These are phyloP conservation scores for Talinum fruticosum DNA, from an alignment of 148 eudicot genomes.

Conservation along the genomic window DNA sequence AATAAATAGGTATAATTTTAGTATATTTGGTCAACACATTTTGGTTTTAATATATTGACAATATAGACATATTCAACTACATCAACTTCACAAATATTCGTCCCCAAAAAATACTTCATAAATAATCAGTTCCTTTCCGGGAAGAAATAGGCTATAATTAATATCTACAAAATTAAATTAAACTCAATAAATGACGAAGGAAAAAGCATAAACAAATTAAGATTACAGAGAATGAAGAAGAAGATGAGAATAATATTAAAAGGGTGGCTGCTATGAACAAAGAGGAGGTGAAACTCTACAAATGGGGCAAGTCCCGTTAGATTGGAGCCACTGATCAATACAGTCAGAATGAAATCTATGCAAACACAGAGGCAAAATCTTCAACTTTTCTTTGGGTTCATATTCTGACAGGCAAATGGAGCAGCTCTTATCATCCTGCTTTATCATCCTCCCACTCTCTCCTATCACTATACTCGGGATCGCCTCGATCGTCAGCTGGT, in stretches of 20 bases:
- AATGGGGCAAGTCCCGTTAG: slow-evolving; percentile 31
- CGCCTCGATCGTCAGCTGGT: slow-evolving; percentile 22
- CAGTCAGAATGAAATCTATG: slow-evolving; percentile 31
- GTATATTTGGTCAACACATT: too few species aligned
- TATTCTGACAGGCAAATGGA: slow-evolving; percentile 31
- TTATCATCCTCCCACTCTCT: slow-evolving; percentile 30
- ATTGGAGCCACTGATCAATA: slow-evolving; percentile 33
- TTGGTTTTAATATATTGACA: too few species aligned
- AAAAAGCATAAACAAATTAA: not conserved
- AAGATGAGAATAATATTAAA: not conserved
- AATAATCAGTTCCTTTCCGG: too few species aligned
- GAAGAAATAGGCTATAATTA: too few species aligned
- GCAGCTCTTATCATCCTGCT: slow-evolving; percentile 23
- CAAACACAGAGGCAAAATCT: slow-evolving; percentile 31
- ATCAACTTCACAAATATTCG: too few species aligned
- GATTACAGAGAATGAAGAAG: not conserved
- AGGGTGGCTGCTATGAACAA: slow-evolving; percentile 3
- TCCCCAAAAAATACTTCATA: too few species aligned
- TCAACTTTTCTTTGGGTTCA: slow-evolving; percentile 25
- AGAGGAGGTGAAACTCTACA: slow-evolving; percentile 28
- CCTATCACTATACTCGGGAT: slow-evolving; percentile 27
- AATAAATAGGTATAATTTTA: too few species aligned
- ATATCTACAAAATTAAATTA: not conserved
- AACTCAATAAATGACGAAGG: not conserved
- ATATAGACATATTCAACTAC: too few species aligned